Evolutionary conservation across 2,329 filamentous ascomycete genomes (phyloP), one percentile per base, ranked within the genome.

Genomic region (Microcyclospora tardicrescens): DNA sequence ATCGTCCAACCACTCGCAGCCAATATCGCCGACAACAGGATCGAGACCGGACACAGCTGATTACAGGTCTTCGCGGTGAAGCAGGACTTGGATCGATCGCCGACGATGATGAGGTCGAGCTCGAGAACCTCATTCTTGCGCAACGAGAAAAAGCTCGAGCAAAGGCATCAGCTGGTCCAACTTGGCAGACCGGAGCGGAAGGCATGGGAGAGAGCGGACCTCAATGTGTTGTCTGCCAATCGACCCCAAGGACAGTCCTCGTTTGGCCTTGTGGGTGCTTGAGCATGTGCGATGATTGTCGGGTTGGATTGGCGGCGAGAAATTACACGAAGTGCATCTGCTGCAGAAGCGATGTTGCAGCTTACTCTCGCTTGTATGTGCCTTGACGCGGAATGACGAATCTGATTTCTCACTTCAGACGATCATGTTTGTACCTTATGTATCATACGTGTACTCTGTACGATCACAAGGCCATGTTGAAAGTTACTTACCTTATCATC

Each of bases 261-360:
- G 81, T 94, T 2, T 96, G 91, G 91, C 91, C 91, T 0, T 98
- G 91, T 58, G 82, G 91, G 2, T 98, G 91, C 57, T 70, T 98
- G 41, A 89, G 84, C 49, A 71, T 96, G 10, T 96, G 91, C 57
- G 91, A 98, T 59, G 91, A 96, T 49, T 96, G 91, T 57, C 73
- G 91, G 27, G 83, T 96, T 28, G 89, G 84, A 33, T 69, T 96
- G 45, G 91, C 91, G 3, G 87, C 93, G 77, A 93, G 95, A 59
- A 96, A 96, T 59, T 96, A 93, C 58, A 84, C 87, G 47, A 93
- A 84, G 56, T 98, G 91, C 57, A 87, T 96, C 30, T 96, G 89
- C 54, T 96, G 91, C 60, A 74, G 91, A 36, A 76, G 84, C 40
- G 82, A 91, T 51, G 85, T 96, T 24, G 75, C 77, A 39, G 91